Conservation (phyloP, 2,329 filamentous ascomycete genomes). For the Botrytis porri region DNA sequence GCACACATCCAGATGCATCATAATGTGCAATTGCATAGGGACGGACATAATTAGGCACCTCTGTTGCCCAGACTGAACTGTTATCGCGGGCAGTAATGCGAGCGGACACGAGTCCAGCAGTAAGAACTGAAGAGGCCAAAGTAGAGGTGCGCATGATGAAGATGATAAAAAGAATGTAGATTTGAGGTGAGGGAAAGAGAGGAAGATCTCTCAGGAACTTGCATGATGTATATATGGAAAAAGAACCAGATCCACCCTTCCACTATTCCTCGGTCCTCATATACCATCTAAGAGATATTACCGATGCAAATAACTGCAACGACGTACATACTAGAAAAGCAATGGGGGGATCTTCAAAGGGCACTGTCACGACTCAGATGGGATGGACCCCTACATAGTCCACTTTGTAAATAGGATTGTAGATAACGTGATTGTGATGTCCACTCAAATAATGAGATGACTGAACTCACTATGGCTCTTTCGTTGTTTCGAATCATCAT, state of each 20-base stretch:
- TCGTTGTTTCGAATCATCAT: background rate
- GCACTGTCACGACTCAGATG: background rate
- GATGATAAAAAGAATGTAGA: background rate
- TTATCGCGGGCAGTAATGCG: background rate
- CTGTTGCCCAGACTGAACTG: conserved; percentile 28
- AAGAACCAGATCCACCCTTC: background rate
- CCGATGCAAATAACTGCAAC: background rate
- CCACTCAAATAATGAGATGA: background rate
- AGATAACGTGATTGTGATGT: background rate
- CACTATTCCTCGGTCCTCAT: background rate
- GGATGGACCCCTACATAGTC: background rate
- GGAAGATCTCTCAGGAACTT: background rate
- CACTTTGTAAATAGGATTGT: background rate
- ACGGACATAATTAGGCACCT: conserved; percentile 28
- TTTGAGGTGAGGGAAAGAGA: background rate
- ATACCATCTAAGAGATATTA: background rate
- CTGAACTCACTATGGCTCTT: background rate
- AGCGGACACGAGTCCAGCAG: background rate
- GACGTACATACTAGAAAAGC: background rate
- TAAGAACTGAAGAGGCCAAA: conserved; percentile 5
- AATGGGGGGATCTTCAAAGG: background rate
- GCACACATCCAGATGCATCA: conserved; percentile 32
- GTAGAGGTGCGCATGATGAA: conserved; percentile 13
- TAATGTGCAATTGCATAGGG: conserved; percentile 31
- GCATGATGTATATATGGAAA: background rate